phyloP scores from a whole-genome alignment of 1,139 yeast species.

The Hyphopichia buzzinii region DNA sequence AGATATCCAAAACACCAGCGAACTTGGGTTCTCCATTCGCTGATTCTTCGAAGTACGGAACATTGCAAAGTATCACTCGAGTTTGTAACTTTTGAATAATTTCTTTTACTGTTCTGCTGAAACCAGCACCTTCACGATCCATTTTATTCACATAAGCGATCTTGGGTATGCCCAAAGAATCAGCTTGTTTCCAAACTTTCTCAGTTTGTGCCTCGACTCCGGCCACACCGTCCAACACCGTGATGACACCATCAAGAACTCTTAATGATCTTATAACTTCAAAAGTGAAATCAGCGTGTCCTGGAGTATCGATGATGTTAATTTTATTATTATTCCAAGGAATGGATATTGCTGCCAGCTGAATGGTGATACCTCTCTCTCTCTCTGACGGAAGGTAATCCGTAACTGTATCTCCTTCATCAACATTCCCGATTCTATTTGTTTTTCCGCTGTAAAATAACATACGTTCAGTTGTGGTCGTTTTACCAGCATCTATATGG shows the following conservation, averaged over 20 bases:
- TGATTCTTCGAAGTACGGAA: conserved; percentile 64
- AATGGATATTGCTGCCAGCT: conserved; percentile 91
- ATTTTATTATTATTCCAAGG: conserved; percentile 79
- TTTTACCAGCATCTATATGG: conserved; percentile 88
- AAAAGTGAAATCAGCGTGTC: conserved; percentile 96
- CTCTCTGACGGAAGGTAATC: conserved; percentile 90
- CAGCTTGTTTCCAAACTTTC: conserved; percentile 92
- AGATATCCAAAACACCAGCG: conserved; percentile 79
- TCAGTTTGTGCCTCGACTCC: conserved; percentile 99
- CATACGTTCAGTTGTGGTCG: conserved; percentile 90
- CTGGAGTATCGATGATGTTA: conserved; percentile 94
- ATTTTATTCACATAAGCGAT: conserved; percentile 85
- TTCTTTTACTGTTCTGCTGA: conserved; percentile 83
- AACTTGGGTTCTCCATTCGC: conserved; percentile 47
- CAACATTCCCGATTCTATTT: conserved; percentile 84
- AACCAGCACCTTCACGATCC: conserved; percentile 97
- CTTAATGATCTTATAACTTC: conserved; percentile 89
- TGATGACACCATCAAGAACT: conserved; percentile 91
- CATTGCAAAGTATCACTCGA: conserved; percentile 66
- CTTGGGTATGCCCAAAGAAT: conserved; percentile 63
- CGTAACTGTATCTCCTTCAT: conserved; percentile 94
- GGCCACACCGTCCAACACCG: conserved; percentile 91
- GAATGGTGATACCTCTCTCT: conserved; percentile 92
- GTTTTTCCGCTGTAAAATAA: conserved; percentile 84
- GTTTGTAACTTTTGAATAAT: conserved; percentile 76